Conservation (phyloP, 2,329 filamentous ascomycete genomes). For the Aspergillus japonicus region DNA sequence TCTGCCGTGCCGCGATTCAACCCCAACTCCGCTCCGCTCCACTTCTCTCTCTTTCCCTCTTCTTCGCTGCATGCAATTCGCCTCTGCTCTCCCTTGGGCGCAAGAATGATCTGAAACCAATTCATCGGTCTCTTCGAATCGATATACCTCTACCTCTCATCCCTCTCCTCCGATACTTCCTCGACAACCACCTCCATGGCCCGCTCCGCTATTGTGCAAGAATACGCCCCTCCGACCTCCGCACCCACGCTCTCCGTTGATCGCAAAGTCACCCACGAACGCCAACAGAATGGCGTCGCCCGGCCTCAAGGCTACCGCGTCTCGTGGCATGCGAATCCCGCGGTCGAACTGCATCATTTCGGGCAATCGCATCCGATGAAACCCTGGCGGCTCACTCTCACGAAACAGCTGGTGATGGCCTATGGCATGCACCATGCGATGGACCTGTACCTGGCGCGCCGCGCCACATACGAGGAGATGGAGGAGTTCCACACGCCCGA, state of each 20-base stretch:
- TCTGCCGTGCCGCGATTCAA: conserved; percentile 8
- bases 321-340: conserved; percentile 91
- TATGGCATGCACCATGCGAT: conserved; percentile 97
- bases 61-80: conserved; percentile 4
- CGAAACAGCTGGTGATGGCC: conserved; percentile 89
- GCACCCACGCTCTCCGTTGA: conserved; percentile 49
- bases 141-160: neutral
- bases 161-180: conserved; percentile 1
- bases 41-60: neutral
- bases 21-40: conserved; percentile 5
- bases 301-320: conserved; percentile 84
- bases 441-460: conserved; percentile 84
- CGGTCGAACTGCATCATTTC: conserved; percentile 96
- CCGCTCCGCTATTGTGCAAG: conserved; percentile 49
- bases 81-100: neutral
- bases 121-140: conserved; percentile 11
- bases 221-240: conserved; percentile 45
- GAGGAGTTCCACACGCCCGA: conserved; percentile 82
- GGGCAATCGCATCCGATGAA: conserved; percentile 98
- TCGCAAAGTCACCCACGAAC: conserved; percentile 53
- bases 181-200: conserved; percentile 33
- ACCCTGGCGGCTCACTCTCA: conserved; percentile 92
- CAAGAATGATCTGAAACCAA: conserved; percentile 10
- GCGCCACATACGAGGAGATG: conserved; percentile 84
- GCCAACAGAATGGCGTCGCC: conserved; percentile 66